Evolutionary conservation across 345 rosid genomes (phyloP).

Genomic region (Abelmoschus esculentus): DNA sequence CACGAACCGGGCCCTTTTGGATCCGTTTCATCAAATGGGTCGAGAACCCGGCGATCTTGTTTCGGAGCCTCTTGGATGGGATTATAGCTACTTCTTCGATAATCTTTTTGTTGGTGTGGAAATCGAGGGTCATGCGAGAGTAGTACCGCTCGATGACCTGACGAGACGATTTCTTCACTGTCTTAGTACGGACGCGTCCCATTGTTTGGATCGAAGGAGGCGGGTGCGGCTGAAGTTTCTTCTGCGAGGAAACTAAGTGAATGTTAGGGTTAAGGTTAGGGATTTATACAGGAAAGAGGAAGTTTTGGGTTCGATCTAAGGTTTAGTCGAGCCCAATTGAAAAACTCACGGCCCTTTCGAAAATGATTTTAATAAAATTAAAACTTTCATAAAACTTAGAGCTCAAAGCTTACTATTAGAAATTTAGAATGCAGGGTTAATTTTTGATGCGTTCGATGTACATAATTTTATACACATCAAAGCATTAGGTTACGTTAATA

Average conservation of each 20-base stretch:
- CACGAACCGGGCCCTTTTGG: constrained; percentile 85
- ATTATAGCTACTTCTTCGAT: constrained; percentile 80
- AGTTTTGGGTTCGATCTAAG: background rate
- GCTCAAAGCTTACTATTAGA: too few species aligned
- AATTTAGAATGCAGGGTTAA: too few species aligned
- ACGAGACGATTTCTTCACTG: constrained; percentile 90
- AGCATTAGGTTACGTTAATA: too few species aligned
- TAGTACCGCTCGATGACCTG: constrained; percentile 86
- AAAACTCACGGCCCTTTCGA: background rate
- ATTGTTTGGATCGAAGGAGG: constrained; percentile 16
- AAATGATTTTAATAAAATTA: background rate
- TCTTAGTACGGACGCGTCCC: constrained; percentile 89
- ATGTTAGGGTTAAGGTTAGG: background rate
- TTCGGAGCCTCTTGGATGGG: constrained; percentile 79
- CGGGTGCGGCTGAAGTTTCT: background rate
- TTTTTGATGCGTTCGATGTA: too few species aligned
- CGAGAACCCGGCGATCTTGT: constrained; percentile 88
- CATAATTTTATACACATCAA: too few species aligned
- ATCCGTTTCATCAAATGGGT: constrained; percentile 42
- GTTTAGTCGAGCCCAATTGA: background rate
- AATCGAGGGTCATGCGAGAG: constrained; percentile 75
- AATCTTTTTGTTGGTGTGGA: constrained; percentile 14
- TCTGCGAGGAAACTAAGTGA: background rate
- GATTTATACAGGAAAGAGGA: background rate
- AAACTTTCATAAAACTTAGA: too few species aligned